Base-by-base conservation (phyloP, 345 rosid species). In the Arabidopsis suecica region DNA sequence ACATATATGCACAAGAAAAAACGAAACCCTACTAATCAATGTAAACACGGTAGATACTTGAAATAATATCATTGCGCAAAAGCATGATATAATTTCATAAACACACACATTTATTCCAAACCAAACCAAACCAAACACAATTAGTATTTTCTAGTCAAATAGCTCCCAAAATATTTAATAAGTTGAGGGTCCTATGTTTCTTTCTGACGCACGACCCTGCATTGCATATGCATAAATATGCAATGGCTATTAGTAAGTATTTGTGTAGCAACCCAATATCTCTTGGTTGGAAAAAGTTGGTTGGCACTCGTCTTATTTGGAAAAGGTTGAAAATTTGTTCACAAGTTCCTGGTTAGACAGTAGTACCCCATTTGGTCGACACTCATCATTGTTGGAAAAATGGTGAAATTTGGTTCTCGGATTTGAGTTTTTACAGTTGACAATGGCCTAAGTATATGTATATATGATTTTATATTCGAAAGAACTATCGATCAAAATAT, bases 271-370 rank as follows among this genome's bases (percentile, higher is more conserved):
- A 66, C 66, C 78, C 11, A 65, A 74, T n/a, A 59, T 65, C 44
- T 47, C 51, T 36, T 74, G 60, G 67, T 74, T 57, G 66, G 72
- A 58, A 48, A 59, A 74, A 69, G 78, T 73, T 73, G 58, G 71
- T 73, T 73, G 78, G 44, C 65, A 73, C 48, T 58, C 62, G 78
- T 73, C 78, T 56, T 65, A 55, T 65, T 34, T 74, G 68, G 58
- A 50, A 56, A 74, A 74, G 41, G 72, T 74, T 74, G 72, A 65
- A 74, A 47, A 34, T 56, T 57, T 65, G 72, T 47, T 74, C 58
- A 56, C 50, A 16, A 25, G 22, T 11, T 74, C 65, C 20, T 65
- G 65, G 65, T 65, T 34, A 55, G 77, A 65, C 71, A 73, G 22
- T 45, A 73, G 22, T 45, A 34, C 9, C 71, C n/a, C 71, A n/a